phyloP scores from a whole-genome alignment of 2,329 filamentous ascomycete genomes.

The Fusarium xyrophilum region DNA sequence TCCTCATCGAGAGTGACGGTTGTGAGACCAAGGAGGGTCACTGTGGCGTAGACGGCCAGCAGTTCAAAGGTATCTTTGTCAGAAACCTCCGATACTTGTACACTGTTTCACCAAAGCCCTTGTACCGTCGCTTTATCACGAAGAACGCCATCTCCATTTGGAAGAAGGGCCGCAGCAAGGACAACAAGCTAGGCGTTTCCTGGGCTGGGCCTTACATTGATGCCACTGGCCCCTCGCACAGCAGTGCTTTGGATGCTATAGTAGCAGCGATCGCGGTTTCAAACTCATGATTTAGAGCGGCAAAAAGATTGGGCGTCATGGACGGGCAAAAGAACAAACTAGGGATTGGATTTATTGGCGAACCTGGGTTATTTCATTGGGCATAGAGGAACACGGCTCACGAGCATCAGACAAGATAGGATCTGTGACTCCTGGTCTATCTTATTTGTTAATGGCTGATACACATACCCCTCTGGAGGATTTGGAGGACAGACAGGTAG shows the following conservation, averaged over 20 bases:
- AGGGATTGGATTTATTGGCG: conserved; percentile 26
- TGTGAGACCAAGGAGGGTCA: conserved; percentile 46
- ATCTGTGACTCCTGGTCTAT: conserved; percentile 25
- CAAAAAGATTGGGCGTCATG: conserved; percentile 11
- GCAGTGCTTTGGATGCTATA: conserved; percentile 70
- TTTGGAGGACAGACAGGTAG: conserved; percentile 10
- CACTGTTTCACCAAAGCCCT: conserved; percentile 54
- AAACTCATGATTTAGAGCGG: conserved; percentile 11
- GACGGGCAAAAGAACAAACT: conserved; percentile 7
- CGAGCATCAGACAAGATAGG: conserved; percentile 15
- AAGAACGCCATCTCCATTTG: conserved; percentile 72
- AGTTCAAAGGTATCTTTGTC: conserved; percentile 77
- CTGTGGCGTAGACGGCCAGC: conserved; percentile 59
- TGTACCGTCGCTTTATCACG: conserved; percentile 62
- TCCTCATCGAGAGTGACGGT: conserved; percentile 52
- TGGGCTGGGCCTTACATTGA: conserved; percentile 67
- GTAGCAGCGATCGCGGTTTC: conserved; percentile 63
- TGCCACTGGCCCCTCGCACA: conserved; percentile 66
- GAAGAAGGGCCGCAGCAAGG: conserved; percentile 60
- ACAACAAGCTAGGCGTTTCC: conserved; percentile 63
- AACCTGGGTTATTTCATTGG: conserved; percentile 24
- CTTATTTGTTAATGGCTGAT: conserved; percentile 38
- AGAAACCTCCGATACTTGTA: conserved; percentile 69
- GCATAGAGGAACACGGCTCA: conserved; percentile 17
- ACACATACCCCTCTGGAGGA: conserved; percentile 38